Evolutionary conservation across 2,329 filamentous ascomycete species (phyloP).

Genomic region (Rutstroemia sp.): DNA sequence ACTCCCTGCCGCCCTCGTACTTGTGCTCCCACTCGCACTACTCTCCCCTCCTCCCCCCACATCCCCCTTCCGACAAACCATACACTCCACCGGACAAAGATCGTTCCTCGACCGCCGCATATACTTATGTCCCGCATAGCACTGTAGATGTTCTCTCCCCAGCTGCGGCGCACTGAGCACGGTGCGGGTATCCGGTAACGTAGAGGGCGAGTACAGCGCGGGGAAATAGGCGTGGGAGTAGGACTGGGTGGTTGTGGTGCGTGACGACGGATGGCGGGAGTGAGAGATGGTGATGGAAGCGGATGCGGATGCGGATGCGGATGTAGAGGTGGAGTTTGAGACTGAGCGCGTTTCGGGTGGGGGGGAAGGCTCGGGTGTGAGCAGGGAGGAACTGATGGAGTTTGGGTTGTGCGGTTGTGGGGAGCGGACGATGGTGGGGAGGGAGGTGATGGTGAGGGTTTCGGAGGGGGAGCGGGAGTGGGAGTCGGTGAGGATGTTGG

Average conservation of each 20-base stretch:
- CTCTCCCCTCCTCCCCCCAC: conserved; percentile 5
- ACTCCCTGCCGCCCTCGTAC: too few relatives aligned
- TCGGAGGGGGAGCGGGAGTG: conserved; percentile 22
- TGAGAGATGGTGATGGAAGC: neutral
- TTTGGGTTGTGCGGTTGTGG: conserved; percentile 23
- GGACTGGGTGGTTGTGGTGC: conserved; percentile 3
- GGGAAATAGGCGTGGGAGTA: conserved; percentile 1
- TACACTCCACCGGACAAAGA: conserved; percentile 27
- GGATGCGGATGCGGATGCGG: neutral
- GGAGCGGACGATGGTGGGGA: conserved; percentile 16
- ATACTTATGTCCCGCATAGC: conserved; percentile 26
- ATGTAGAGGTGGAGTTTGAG: conserved; percentile 12
- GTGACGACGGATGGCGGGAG: neutral
- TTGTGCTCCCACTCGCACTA: too few relatives aligned
- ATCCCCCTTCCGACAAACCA: conserved; percentile 27
- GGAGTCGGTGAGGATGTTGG: conserved; percentile 6
- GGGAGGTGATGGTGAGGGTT: conserved; percentile 24
- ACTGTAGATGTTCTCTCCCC: conserved; percentile 22
- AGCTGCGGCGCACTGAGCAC: conserved; percentile 20
- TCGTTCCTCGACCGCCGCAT: conserved; percentile 26
- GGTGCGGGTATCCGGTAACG: conserved; percentile 12
- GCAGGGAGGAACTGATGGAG: conserved; percentile 13
- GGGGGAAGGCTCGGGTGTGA: conserved; percentile 4
- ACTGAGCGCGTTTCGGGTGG: neutral
- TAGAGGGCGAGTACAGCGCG: conserved; percentile 10